These are phyloP conservation scores for Myxozyma monticola DNA, from an alignment of 805 yeast genomes.

Conservation along the genomic window DNA sequence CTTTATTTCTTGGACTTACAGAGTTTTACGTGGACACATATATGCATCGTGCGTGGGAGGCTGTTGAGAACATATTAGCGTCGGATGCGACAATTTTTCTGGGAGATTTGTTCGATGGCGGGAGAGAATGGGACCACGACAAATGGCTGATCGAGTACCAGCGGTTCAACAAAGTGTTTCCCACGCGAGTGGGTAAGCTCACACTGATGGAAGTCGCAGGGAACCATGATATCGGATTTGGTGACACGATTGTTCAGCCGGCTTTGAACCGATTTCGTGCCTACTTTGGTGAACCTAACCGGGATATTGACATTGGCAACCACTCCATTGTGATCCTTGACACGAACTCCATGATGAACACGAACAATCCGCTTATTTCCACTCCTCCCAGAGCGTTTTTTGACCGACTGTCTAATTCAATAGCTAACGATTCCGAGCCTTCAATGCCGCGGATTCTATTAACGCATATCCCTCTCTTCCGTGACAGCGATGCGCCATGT, in stretches of 20 bases:
- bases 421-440: slow-evolving; percentile 29
- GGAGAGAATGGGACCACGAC: slow-evolving; percentile 76
- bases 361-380: slow-evolving; percentile 47
- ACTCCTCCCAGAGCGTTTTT: slow-evolving; percentile 56
- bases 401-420: slow-evolving; percentile 31
- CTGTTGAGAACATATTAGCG: slow-evolving; percentile 55
- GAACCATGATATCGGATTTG: slow-evolving; percentile 96
- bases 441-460: slow-evolving; percentile 64
- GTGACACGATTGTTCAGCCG: slow-evolving; percentile 60
- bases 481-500: slow-evolving; percentile 64
- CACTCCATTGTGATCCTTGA: slow-evolving; percentile 79
- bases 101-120: slow-evolving; percentile 95
- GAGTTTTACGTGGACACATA: slow-evolving; percentile 71
- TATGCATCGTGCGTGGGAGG: slow-evolving; percentile 70
- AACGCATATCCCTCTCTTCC: slow-evolving; percentile 83
- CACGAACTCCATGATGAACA: slow-evolving; percentile 76
- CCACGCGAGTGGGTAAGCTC: slow-evolving; percentile 44
- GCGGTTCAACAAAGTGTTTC: slow-evolving; percentile 69
- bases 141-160: slow-evolving; percentile 67
- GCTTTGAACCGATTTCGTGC: slow-evolving; percentile 64
- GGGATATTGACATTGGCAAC: slow-evolving; percentile 55
- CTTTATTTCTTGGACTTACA: slow-evolving; percentile 54
- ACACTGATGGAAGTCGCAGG: slow-evolving; percentile 59
- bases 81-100: slow-evolving; percentile 79
- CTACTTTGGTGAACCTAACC: slow-evolving; percentile 70